Evolutionary conservation across 176 grass and related monocot genomes (phyloP), one percentile per base, ranked within the genome.

Genomic region (Pharus latifolius): DNA sequence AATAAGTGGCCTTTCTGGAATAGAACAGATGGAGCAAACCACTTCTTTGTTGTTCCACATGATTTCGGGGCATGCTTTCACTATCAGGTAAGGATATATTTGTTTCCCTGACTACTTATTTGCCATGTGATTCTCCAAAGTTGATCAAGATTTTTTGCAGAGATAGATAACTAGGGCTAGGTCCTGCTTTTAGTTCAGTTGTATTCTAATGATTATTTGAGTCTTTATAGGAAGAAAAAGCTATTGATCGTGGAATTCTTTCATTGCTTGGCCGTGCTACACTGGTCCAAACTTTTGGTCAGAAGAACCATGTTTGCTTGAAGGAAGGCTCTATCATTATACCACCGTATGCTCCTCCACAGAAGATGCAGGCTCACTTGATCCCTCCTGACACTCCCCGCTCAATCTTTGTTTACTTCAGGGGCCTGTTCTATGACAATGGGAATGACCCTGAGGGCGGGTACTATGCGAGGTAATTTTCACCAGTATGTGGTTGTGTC

Each of bases 31-130:
- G 91, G 91, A 58, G 91, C 78, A 43, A 81, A 96, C 75, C 91
- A 96, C 67, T 91, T 88, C 73, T 96, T 96, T 74, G 81, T 96
- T 22, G 75, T 82, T 34, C 87, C 91, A 3, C 91, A 96, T 80
- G 91, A 96, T 72, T 96, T 91, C 40, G 87, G 80, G 12, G 84
- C 91, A 31, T 96, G 91, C 81, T 96, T 96, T 79, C 91, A 91
- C 53, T 96, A 96, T 67, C 84, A 96, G 87, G 91, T 96, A 59
- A 70, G 31, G 54, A 30, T 69, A 53, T 65, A n/a, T 66, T 54
- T 2, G 16, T 58, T 30, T 25, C 11, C 12, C 1, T 25, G 15
- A 31, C 10, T 54, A 55, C 0, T 19, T 31, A 24, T 28, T 38
- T 60, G 0, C 17, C 24, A 12, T 45, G 13, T 23, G 16, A 33